These are phyloP conservation scores for Russula emetica DNA, from an alignment of 768 basidiomycete species.

Conservation along the genomic window DNA sequence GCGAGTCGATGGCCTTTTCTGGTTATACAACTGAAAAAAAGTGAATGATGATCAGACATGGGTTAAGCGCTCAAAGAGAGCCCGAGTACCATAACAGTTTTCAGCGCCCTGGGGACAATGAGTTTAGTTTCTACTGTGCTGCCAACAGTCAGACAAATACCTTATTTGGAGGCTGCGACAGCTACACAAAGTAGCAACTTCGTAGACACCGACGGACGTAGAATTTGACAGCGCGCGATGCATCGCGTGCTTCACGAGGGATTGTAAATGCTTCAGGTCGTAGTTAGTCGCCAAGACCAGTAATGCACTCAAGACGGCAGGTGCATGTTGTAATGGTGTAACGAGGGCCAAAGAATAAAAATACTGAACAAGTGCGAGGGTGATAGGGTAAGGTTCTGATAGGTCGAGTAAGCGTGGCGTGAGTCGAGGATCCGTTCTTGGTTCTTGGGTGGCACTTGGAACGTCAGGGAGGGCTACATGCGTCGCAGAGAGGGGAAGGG, in stretches of 20 bases:
- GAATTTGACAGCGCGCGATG: slow-evolving; percentile 80
- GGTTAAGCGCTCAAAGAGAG: slow-evolving; percentile 8
- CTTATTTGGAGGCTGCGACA: slow-evolving; percentile 87
- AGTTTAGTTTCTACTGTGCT: slow-evolving; percentile 17
- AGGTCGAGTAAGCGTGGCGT: slow-evolving; percentile 75
- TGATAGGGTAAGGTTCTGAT: slow-evolving; percentile 86
- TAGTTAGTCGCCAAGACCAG: slow-evolving; percentile 83
- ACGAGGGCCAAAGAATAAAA: slow-evolving; percentile 83
- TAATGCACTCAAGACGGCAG: slow-evolving; percentile 83
- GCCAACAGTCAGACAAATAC: slow-evolving; percentile 38
- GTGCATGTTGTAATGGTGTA: slow-evolving; percentile 88
- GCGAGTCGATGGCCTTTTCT: slow-evolving; percentile 63
- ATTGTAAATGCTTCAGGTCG: slow-evolving; percentile 66
- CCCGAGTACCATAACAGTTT: slow-evolving; percentile 69
- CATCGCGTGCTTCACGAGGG: slow-evolving; percentile 89
- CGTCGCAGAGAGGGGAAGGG: slow-evolving; percentile 56
- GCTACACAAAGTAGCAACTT: slow-evolving; percentile 88
- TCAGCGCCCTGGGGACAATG: slow-evolving; percentile 52
- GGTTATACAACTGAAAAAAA: slow-evolving; percentile 62
- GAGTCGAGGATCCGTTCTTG: slow-evolving; percentile 70
- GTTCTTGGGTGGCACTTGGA: slow-evolving; percentile 45
- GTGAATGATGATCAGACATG: slow-evolving; percentile 24
- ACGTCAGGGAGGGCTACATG: slow-evolving; percentile 61
- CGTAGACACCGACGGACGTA: slow-evolving; percentile 88
- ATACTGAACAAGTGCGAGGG: slow-evolving; percentile 87